Evolutionary conservation across 2,329 filamentous ascomycete species (phyloP), one percentile per base, ranked within the genome.

Genomic region (Venturia effusa): DNA sequence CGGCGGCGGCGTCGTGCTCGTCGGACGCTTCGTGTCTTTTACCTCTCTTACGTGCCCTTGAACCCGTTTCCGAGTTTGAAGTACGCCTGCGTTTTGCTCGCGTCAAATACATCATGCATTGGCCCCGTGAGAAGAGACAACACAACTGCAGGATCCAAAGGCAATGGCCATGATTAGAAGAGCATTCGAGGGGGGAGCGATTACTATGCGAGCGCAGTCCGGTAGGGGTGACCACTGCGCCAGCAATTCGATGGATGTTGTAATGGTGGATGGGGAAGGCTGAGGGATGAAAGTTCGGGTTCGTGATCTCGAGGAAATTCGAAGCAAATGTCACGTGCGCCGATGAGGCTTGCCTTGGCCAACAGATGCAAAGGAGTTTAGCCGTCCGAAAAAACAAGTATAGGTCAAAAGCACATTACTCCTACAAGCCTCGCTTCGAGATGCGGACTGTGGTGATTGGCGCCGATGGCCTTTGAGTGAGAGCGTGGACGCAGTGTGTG

Each of bases 91-190:
- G 51, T 34, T 57, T 57, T 57, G 51, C 51, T 57, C 51, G 51
- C 51, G 51, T 57, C 51, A 57, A 57, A 57, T 57, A 57, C 51
- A 57, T 57, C 51, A 57, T 57, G 51, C 51, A 32, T 32, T 57
- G 51, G 51, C 19, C 51, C 51, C 51, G 51, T 57, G 51, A 57
- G 51, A 34, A 34, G 51, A 34, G 51, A 57, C 51, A 57, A 57
- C 51, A 57, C 51, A 30, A 34, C 30, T 34, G 51, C 51, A 57
- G 51, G 51, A 10, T 34, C 17, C 30, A 34, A 57, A 34, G 51
- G 51, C 51, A 57, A 57, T 32, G 51, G 51, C 51, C 51, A 57
- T 57, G 51, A 34, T 57, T 34, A 57, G 51, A 34, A 19, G 19
- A 34, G 51, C 27, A n/a, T 19, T 57, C 51, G 27, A 17, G 15